These are phyloP conservation scores for Corymbia maculata DNA, from an alignment of 345 rosid genomes.

Conservation along the genomic window DNA sequence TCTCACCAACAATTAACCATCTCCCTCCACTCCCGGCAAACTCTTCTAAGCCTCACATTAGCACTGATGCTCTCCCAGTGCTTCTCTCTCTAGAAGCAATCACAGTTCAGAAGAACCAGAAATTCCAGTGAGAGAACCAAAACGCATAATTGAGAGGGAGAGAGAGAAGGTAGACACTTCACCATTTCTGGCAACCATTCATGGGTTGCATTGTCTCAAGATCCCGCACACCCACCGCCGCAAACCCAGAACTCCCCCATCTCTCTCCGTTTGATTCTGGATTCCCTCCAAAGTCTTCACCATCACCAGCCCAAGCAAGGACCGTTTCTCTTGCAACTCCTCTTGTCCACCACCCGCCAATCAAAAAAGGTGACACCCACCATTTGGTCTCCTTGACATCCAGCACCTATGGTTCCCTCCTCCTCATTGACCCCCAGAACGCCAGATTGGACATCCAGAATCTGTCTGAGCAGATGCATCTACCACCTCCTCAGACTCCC, in stretches of 20 bases:
- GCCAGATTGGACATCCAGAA: background rate
- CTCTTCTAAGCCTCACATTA: background rate
- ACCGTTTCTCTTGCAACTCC: conserved; percentile 63
- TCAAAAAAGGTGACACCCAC: conserved; percentile 72
- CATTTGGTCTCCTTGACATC: conserved; percentile 87
- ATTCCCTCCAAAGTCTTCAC: conserved; percentile 11
- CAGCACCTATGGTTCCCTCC: conserved; percentile 78
- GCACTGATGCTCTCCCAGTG: background rate
- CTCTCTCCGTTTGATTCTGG: conserved; percentile 1
- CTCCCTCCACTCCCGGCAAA: conserved; percentile 3
- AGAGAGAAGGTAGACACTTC: background rate
- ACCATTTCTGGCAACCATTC: conserved; percentile 1
- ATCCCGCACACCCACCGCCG: conserved; percentile 6
- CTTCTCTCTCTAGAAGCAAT: background rate
- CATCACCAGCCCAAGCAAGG: conserved; percentile 11
- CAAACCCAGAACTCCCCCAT: conserved; percentile 4
- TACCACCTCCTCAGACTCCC: conserved; percentile 6
- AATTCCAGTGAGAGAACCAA: background rate
- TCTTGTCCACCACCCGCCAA: conserved; percentile 81
- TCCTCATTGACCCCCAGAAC: conserved; percentile 24
- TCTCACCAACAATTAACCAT: conserved; percentile 9
- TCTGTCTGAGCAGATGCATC: conserved; percentile 3
- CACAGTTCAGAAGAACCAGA: background rate
- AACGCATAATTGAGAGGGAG: background rate
- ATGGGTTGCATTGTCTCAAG: conserved; percentile 84